Percentiles rank a stretch among this genome's conserved stretches.
phyloP scores from a whole-genome alignment of 2,329 filamentous ascomycete genomes.

The Botrytis deweyae region DNA sequence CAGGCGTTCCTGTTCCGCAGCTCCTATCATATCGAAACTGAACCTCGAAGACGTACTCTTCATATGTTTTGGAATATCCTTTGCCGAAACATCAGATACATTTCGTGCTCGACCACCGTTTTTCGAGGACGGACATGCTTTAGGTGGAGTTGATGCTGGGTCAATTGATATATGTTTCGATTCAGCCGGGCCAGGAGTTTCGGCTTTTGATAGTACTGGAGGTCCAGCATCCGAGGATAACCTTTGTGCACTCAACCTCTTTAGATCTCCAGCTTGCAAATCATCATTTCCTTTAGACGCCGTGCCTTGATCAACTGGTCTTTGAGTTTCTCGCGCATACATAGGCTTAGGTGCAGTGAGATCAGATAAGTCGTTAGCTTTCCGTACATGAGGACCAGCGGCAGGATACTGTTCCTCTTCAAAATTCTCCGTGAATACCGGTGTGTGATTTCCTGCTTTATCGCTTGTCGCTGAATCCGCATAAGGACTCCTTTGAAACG shows the following conservation, averaged over 20 bases:
- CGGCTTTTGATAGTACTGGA: slow-evolving; percentile 32
- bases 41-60: slow-evolving; percentile 78
- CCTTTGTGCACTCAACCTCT: slow-evolving; percentile 26
- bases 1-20: slow-evolving; percentile 64
- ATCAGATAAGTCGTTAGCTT: slow-evolving; percentile 39
- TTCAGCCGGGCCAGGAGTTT: slow-evolving; percentile 23
- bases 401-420: slow-evolving; percentile 47
- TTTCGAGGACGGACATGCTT: slow-evolving; percentile 27
- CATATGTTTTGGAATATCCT: slow-evolving; percentile 58
- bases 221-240: slow-evolving; percentile 30
- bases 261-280: slow-evolving; percentile 25
- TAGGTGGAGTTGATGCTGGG: slow-evolving; percentile 31
- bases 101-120: slow-evolving; percentile 48
- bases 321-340: slow-evolving; percentile 35
- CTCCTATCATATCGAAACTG: slow-evolving; percentile 77
- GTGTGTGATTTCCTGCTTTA: slow-evolving; percentile 47
- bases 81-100: slow-evolving; percentile 50
- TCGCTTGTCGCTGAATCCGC: slow-evolving; percentile 23
- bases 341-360: slow-evolving; percentile 36
- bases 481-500: slow-evolving; percentile 31
- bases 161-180: slow-evolving; percentile 34
- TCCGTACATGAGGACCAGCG: slow-evolving; percentile 39
- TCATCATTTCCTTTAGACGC: slow-evolving; percentile 30
- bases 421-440: slow-evolving; percentile 56
- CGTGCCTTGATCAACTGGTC: slow-evolving; percentile 27